Evolutionary conservation across 768 basidiomycete genomes (phyloP).

Genomic region (Lactarius sanguifluus): DNA sequence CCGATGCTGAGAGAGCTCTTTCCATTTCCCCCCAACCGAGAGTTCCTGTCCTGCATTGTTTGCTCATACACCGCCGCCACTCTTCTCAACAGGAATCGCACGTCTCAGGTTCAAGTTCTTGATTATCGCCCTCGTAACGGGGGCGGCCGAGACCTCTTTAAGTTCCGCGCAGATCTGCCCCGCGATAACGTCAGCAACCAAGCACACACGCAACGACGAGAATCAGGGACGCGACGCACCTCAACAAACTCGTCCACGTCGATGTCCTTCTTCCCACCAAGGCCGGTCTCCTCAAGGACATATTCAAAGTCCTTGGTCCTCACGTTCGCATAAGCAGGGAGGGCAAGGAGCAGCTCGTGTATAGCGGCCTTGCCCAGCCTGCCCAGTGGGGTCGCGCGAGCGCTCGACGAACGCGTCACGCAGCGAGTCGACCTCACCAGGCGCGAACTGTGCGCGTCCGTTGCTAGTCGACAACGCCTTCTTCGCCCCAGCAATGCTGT

Average conservation of each 20-base stretch:
- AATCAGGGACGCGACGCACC: constrained; percentile 44
- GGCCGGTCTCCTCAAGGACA: constrained; percentile 75
- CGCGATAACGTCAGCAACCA: constrained; percentile 7
- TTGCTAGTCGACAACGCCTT: constrained; percentile 35
- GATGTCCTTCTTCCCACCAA: constrained; percentile 51
- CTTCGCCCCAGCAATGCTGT: not conserved
- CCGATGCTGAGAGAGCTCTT: not conserved
- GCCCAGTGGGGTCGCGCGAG: constrained; percentile 36
- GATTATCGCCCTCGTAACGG: constrained; percentile 34
- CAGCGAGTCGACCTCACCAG: constrained; percentile 48
- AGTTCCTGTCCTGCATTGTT: not conserved
- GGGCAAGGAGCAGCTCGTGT: constrained; percentile 34
- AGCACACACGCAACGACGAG: not conserved
- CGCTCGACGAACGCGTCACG: constrained; percentile 39
- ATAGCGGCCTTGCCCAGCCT: constrained; percentile 42
- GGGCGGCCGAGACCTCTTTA: constrained; percentile 61
- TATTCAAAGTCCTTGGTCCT: constrained; percentile 65
- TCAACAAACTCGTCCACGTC: constrained; percentile 88
- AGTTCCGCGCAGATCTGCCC: constrained; percentile 68
- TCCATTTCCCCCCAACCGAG: not conserved
- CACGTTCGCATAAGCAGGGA: constrained; percentile 58
- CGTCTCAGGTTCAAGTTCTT: constrained; percentile 42
- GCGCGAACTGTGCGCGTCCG: constrained; percentile 54
- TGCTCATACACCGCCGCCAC: constrained; percentile 49
- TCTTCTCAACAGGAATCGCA: constrained; percentile 54